Evolutionary conservation across 805 yeast species (phyloP), one percentile per base, ranked within the genome.

Genomic region (Cyberlindnera sargentensis): DNA sequence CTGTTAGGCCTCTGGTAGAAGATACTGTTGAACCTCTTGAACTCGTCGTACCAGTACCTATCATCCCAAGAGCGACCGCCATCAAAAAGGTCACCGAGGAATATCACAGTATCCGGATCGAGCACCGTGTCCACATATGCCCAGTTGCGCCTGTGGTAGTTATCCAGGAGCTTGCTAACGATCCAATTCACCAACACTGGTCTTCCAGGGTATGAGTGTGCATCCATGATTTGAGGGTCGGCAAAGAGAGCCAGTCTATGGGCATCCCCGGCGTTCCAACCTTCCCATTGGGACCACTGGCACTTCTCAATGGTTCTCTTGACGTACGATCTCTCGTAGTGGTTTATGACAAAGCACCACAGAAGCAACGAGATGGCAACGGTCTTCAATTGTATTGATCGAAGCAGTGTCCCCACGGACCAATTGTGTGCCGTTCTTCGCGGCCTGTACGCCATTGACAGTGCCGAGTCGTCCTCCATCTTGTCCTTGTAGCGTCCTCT

Each of bases 181-280:
- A 86, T 49, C 51, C 66, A 71, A 58, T 75, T 73, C 25, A 76
- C 60, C 3, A 68, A 26, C 35, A 65, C 49, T 20, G 82, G 77
- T 52, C 89, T 66, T 3, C 76, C 80, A 0, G 95, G 95, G 60
- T 93, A 93, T 0, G 98, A 84, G 62, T 84, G 78, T 26, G 72
- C 83, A 58, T 93, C 99, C 55, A 93, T 83, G 36, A 93, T 71
- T 61, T 93, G 99, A 0, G 99, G 99, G 58, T 93, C 99, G 0
- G 97, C 98, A 31, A 87, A 71, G 9, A 93, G 49, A 1, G 76
- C 76, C 28, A 84, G 68, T 44, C 77, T 61, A 54, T 76, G 78
- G 2, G 77, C 72, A 1, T 47, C 47, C 3, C 57, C 56, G 3
- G 50, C 55, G 26, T 55, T 46, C 86, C 87, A 80, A 4, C 61